These are phyloP conservation scores for Aphanoascus verrucosus DNA, from an alignment of 2,329 filamentous ascomycete genomes.

Conservation along the genomic window DNA sequence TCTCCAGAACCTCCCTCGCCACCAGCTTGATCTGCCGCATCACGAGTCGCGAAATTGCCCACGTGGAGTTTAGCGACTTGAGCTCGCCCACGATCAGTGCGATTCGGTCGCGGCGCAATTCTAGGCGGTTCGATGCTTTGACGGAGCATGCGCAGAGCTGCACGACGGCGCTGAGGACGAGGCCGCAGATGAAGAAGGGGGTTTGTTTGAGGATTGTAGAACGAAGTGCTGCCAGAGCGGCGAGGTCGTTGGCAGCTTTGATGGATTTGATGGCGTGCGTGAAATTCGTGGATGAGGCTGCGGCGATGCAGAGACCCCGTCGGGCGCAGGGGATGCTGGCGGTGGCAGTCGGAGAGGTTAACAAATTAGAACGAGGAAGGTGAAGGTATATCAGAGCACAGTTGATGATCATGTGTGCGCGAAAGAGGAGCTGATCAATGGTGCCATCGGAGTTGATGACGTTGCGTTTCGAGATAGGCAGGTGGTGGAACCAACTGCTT, in stretches of 20 bases:
- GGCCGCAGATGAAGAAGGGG: constrained; percentile 72
- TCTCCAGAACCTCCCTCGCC: constrained; percentile 58
- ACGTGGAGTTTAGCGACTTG: constrained; percentile 56
- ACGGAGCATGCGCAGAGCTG: constrained; percentile 68
- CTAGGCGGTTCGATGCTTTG: constrained; percentile 46
- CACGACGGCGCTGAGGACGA: constrained; percentile 68
- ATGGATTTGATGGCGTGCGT: constrained; percentile 69
- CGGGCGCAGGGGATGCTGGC: constrained; percentile 41
- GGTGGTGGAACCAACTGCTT: constrained; percentile 66
- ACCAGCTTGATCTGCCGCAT: constrained; percentile 65
- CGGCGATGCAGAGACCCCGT: constrained; percentile 29
- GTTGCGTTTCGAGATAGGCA: constrained; percentile 61
- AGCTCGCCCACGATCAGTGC: constrained; percentile 68
- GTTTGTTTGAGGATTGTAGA: constrained; percentile 59
- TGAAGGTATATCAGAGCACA: constrained; percentile 60
- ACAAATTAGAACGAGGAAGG: constrained; percentile 64
- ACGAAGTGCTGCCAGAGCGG: constrained; percentile 55
- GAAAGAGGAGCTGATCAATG: constrained; percentile 83
- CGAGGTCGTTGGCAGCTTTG: constrained; percentile 66
- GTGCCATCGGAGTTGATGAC: constrained; percentile 58
- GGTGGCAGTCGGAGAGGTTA: constrained; percentile 42
- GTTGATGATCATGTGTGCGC: constrained; percentile 69
- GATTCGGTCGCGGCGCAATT: constrained; percentile 55
- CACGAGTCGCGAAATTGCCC: constrained; percentile 60
- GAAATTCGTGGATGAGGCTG: constrained; percentile 34